Conservation (phyloP, 805 yeast species). For the Suhomyces tanzawaensis region DNA sequence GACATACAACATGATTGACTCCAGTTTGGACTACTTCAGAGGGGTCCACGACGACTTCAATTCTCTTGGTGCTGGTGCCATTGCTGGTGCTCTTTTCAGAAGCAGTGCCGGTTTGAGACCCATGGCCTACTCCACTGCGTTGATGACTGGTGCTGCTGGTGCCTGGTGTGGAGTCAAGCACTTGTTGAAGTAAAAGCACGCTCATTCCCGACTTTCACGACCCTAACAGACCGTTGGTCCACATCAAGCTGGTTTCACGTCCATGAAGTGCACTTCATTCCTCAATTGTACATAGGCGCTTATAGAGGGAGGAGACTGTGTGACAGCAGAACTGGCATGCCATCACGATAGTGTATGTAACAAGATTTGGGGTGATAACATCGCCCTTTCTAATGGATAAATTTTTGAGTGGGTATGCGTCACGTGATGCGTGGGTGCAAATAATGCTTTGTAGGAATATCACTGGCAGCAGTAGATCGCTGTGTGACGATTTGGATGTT, state of each 20-base stretch:
- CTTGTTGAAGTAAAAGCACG: constrained; percentile 9
- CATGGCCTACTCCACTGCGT: constrained; percentile 79
- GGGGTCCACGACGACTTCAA: constrained; percentile 87
- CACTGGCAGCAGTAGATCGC: no score
- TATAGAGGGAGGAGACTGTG: constrained; percentile 2
- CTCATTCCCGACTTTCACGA: neutral
- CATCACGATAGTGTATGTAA: no score
- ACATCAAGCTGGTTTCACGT: no score
- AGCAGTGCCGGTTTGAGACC: constrained; percentile 83
- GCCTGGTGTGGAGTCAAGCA: constrained; percentile 86
- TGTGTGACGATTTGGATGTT: no score
- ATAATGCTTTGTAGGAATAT: no score
- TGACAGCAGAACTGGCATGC: no score
- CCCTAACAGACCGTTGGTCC: neutral
- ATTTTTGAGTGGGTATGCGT: no score
- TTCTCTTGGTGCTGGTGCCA: constrained; percentile 83
- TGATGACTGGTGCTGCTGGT: constrained; percentile 88
- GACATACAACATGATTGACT: constrained; percentile 80
- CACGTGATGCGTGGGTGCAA: no score
- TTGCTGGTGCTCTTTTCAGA: constrained; percentile 89
- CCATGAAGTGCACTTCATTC: neutral
- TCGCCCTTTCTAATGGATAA: no score
- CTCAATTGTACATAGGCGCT: constrained; percentile 7
- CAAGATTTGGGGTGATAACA: no score
- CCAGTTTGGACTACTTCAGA: constrained; percentile 73